Base-by-base conservation (phyloP, 2,329 filamentous ascomycete species). In the Microcyclospora pomicola region DNA sequence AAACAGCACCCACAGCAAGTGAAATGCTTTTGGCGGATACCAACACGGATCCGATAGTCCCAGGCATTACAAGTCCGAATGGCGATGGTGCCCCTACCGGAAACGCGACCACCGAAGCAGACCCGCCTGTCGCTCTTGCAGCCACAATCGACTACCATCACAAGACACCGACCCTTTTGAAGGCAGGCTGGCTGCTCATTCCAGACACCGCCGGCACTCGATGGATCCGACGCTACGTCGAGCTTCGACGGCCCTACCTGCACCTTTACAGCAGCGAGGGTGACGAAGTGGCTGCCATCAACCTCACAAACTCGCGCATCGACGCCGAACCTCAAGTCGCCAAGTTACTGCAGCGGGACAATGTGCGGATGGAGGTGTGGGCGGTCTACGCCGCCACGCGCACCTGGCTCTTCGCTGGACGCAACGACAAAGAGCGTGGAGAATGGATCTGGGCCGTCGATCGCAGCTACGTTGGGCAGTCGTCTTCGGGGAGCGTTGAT, bases 361-460 rank as follows among this genome's bases (percentile, higher is more conserved):
- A 55, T 47, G 46, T 50, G 42, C 40, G 47, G 11, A 45, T 56
- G 46, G 45, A 51, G 34, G 82, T 96, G 31, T 98, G 94, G 69
- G 91, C 91, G 10, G 75, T 98, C 36, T 98, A 96, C 56, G 88
- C 84, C 31, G 83, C 81, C 42, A 82, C 91, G 59, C 95, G 95
- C 60, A 94, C 87, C 27, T 98, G 87, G 73, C 69, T 98, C 31
- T 96, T 98, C 59, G 84, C 86, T 11, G 83, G 86, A 15, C 72
- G 86, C 41, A 88, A 77, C 51, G 88, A 95, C 64, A 73, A 79
- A 35, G 87, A 95, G 60, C 94, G 95, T 68, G 80, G 87, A 50
- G 91, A 96, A 59, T 98, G 91, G 91, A 94, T 98, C 50, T 73
- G 92, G 60, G 80, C 82, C 53, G 85, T 98, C 50, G 91, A 98